A percentile compares a stretch with the other conserved stretches of the same genome.
Conservation (phyloP, 225 moss, liverwort and hornwort species). For the Thuidium tamariscinum region DNA sequence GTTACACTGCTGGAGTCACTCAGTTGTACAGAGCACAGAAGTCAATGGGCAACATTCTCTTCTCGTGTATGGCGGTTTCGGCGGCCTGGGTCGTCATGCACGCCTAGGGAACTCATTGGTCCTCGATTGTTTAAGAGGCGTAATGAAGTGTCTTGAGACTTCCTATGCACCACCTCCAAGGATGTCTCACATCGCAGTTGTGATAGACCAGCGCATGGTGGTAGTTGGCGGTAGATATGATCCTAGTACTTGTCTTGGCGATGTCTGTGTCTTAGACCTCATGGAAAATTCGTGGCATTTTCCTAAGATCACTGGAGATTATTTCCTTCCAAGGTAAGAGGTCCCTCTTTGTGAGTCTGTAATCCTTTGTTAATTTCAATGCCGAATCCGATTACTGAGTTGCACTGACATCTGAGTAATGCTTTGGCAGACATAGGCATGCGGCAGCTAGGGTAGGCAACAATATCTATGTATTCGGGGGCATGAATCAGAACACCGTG, state of each 20-base stretch:
- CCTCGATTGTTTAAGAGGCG: slow-evolving; percentile 35
- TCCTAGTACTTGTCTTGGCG: slow-evolving; percentile 53
- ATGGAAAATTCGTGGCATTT: slow-evolving; percentile 39
- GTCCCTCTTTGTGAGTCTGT: not conserved
- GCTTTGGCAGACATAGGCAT: slow-evolving; percentile 65
- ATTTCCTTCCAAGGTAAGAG: slow-evolving; percentile 53
- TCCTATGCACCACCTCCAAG: slow-evolving; percentile 32
- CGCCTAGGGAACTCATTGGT: slow-evolving; percentile 48
- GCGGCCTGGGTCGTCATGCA: slow-evolving; percentile 61
- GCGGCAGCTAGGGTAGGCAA: slow-evolving; percentile 52
- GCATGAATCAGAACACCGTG: slow-evolving; percentile 30
- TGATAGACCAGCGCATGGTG: slow-evolving; percentile 43
- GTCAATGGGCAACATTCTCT: slow-evolving; percentile 19
- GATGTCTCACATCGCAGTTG: slow-evolving; percentile 65
- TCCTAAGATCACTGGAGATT: slow-evolving; percentile 43
- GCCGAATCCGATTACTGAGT: not conserved
- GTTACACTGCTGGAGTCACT: slow-evolving; percentile 80
- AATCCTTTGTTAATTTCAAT: not conserved
- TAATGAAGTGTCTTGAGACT: slow-evolving; percentile 30
- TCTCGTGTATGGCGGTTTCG: slow-evolving; percentile 80
- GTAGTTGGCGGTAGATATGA: slow-evolving; percentile 72
- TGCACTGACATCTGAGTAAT: not conserved
- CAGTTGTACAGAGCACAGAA: slow-evolving; percentile 23
- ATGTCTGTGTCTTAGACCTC: slow-evolving; percentile 62
- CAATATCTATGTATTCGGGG: slow-evolving; percentile 64